Evolutionary conservation across 2,329 filamentous ascomycete genomes (phyloP), one percentile per base, ranked within the genome.

Genomic region (Purpureocillium takamizusanense): DNA sequence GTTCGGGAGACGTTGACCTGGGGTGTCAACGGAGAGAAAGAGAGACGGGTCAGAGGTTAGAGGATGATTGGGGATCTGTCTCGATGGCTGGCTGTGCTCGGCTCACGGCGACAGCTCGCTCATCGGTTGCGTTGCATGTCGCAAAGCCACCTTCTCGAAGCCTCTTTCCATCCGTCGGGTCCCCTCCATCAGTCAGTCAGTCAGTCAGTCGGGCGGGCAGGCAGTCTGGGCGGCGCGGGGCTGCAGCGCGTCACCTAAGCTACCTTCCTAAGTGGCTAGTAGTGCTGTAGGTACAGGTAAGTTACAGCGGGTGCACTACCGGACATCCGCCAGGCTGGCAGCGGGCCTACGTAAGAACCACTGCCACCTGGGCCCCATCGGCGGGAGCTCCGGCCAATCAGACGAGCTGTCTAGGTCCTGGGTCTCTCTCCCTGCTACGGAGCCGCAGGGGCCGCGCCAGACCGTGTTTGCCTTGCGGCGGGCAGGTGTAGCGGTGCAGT

Each of bases 391-490:
- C 35, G 40, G 6, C 44, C 33, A 45, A 45, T 42, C 40, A 39
- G 13, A 23, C 16, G 36, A 37, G 35, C 33, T 16, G 11, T 16
- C 35, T 10, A 6, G 27, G 25, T 16, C 35, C 21, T 25, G 27
- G 25, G n/a, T 18, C 28, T 10, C 8, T 27, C 13, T 9, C 4
- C 11, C 18, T 28, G 27, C 13, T 30, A 16, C 36, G n/a, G 33
- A 14, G 7, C 25, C 14, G 32, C 17, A 29, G 25, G 31, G 46
- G 49, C 49, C 49, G 39, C 49, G 49, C 49, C 49, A 51, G 45
- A 42, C 43, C 31, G 42, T 48, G 49, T 51, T 49, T 51, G 49
- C 49, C 49, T 51, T 40, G 40, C 33, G 8, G 15, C 16, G n/a
- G 15, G 7, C 16, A 17, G 14, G 16, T 21, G 30, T 25, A 13